Base-by-base conservation (phyloP, 139 green algal genomes). In the Spirogloea muscicola region DNA sequence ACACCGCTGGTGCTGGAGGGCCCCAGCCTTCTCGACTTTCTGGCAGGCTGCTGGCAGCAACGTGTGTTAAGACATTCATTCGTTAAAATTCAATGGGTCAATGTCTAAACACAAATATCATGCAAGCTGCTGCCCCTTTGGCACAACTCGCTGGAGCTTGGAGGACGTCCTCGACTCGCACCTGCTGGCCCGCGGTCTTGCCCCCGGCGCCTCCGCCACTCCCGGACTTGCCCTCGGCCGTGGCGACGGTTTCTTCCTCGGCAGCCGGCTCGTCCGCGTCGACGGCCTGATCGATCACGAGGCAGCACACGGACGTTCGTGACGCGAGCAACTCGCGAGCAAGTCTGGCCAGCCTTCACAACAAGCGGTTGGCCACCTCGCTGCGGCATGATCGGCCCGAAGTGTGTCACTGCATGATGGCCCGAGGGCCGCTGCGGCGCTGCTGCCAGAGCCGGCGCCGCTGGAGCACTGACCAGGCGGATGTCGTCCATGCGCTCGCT, bases 401-500 rank as follows among this genome's bases (percentile, higher is more conserved):
- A n/a, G n/a, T n/a, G n/a, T n/a, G n/a, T n/a, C n/a, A n/a, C n/a
- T n/a, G n/a, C n/a, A n/a, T n/a, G n/a, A n/a, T n/a, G n/a, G n/a
- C n/a, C n/a, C n/a, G n/a, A n/a, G n/a, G n/a, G n/a, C n/a, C n/a
- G n/a, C n/a, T n/a, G n/a, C n/a, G n/a, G n/a, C n/a, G n/a, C n/a
- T n/a, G n/a, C n/a, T n/a, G 46, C 21, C 21, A 55, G 46, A 66
- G 21, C n/a, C 18, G 21, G 21, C 18, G n/a, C n/a, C 18, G 18
- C n/a, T 21, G 3, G 2, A 40, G 51, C 31, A 72, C 25, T 21
- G 2, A 25, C 13, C 1, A 74, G 65, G 27, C 40, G 74, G 29
- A 76, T 36, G 3, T 67, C 16, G 7, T 74, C 40, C 55, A 76
- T 76, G 21, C 52, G 68, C 58, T 76, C 9, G 10, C 40, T 9